A percentile compares a stretch with the other conserved stretches of the same genome.
Evolutionary conservation across 106 monocot species (phyloP).

Genomic region (Dactylorhiza incarnata): DNA sequence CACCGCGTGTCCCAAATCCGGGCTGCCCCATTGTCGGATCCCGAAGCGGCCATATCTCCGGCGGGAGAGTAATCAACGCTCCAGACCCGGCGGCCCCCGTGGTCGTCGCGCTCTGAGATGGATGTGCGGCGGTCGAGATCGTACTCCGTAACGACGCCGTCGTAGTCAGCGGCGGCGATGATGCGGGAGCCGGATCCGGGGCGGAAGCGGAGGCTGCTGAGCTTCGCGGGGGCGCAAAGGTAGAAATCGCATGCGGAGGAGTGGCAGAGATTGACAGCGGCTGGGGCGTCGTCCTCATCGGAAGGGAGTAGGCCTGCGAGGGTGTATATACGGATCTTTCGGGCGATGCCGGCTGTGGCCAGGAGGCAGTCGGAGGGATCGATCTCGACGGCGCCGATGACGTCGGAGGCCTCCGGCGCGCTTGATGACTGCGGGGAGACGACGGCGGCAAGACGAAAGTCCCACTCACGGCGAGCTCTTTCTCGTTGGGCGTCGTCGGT

Average conservation of each 20-base stretch:
- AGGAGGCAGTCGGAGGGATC: slow-evolving; percentile 52
- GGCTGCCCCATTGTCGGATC: slow-evolving; percentile 65
- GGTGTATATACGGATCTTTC: slow-evolving; percentile 64
- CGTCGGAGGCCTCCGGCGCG: slow-evolving; percentile 29
- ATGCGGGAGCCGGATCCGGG: slow-evolving; percentile 16
- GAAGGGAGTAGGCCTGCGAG: background rate
- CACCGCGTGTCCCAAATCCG: slow-evolving; percentile 69
- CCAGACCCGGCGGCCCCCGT: slow-evolving; percentile 82
- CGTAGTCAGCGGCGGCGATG: slow-evolving; percentile 70
- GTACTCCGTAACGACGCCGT: slow-evolving; percentile 97
- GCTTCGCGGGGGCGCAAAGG: slow-evolving; percentile 88
- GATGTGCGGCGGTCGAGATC: slow-evolving; percentile 42
- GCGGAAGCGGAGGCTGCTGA: slow-evolving; percentile 76
- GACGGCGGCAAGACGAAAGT: slow-evolving; percentile 53
- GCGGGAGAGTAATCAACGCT: slow-evolving; percentile 50
- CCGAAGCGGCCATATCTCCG: slow-evolving; percentile 42
- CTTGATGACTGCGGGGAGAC: slow-evolving; percentile 22
- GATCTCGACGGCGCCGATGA: slow-evolving; percentile 65
- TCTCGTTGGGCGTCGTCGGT: slow-evolving; percentile 1
- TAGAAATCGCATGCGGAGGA: slow-evolving; percentile 28
- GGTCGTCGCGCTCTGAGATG: slow-evolving; percentile 81
- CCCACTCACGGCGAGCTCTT: slow-evolving; percentile 48
- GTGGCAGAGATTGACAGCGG: slow-evolving; percentile 12
- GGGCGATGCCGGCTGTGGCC: slow-evolving; percentile 79
- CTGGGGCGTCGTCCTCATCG: background rate